Conservation (phyloP, 139 green algal species). For the Desmodesmus armatus region DNA sequence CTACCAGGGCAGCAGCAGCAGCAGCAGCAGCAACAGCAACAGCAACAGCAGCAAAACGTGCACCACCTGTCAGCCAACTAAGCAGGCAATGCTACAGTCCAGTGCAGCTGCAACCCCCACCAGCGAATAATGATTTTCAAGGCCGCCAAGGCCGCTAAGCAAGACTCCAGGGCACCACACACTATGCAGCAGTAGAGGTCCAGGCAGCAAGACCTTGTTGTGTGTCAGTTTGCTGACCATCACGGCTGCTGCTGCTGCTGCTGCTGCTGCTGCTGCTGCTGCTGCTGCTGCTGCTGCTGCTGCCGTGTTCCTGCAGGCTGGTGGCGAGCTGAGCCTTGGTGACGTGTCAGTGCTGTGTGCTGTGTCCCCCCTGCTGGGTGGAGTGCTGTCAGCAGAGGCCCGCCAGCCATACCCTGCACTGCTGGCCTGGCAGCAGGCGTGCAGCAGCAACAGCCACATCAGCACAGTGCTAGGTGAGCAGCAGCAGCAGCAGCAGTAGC, state of each 20-base stretch:
- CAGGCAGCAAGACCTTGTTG: too few relatives aligned
- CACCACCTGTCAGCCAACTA: too few relatives aligned
- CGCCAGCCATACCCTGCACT: conserved; percentile 41
- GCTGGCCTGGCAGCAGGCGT: conserved; percentile 55
- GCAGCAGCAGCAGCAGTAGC: conserved; percentile 1
- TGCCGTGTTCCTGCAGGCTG: conserved; percentile 25
- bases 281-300: neutral
- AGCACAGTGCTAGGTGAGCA: conserved; percentile 65
- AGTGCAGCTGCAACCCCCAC: too few relatives aligned
- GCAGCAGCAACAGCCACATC: conserved; percentile 49
- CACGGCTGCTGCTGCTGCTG: neutral
- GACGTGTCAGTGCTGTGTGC: conserved; percentile 64
- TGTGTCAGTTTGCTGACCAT: too few relatives aligned
- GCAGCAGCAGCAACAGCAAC: too few relatives aligned
- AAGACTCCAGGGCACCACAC: too few relatives aligned
- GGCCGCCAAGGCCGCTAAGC: too few relatives aligned
- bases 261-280: too few relatives aligned
- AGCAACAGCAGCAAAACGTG: neutral
- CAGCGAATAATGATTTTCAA: too few relatives aligned
- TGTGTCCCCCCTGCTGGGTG: conserved; percentile 60
- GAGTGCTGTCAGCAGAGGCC: conserved; percentile 63
- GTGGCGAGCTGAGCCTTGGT: conserved; percentile 55
- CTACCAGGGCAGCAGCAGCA: neutral
- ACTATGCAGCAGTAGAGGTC: neutral
- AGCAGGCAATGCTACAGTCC: neutral